These are phyloP conservation scores for Metarhizium rileyi DNA, from an alignment of 2,329 filamentous ascomycete species.

Conservation along the genomic window DNA sequence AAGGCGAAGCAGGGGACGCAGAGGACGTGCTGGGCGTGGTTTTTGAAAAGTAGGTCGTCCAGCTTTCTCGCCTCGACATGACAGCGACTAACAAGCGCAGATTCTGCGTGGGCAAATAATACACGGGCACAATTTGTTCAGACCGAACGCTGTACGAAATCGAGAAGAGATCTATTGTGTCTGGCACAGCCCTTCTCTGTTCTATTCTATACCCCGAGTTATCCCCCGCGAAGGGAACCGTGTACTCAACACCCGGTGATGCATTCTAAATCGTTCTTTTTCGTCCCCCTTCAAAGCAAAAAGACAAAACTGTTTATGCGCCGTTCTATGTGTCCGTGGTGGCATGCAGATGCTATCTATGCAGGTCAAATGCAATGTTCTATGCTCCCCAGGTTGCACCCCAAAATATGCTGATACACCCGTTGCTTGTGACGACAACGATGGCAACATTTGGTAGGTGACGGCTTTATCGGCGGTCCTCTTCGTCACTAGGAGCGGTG, in stretches of 20 bases:
- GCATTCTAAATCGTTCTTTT: not conserved
- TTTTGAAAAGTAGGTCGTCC: slow-evolving; percentile 78
- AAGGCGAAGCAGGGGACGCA: slow-evolving; percentile 76
- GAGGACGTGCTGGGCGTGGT: slow-evolving; percentile 95
- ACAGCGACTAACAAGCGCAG: slow-evolving; percentile 16
- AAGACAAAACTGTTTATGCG: not conserved
- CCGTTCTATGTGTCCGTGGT: not conserved
- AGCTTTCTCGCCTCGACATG: not conserved
- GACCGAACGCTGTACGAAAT: not conserved
- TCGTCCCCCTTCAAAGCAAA: too few relatives aligned
- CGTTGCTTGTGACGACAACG: not conserved
- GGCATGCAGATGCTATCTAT: not conserved
- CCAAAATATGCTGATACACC: not conserved
- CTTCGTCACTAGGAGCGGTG: slow-evolving; percentile 6
- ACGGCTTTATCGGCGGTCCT: not conserved
- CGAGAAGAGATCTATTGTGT: not conserved
- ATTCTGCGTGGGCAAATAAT: slow-evolving; percentile 38
- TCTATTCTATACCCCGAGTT: not conserved
- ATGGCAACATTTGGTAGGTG: slow-evolving; percentile 26
- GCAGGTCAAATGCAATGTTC: not conserved
- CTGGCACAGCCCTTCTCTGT: not conserved
- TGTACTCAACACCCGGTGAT: not conserved
- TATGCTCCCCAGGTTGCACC: not conserved
- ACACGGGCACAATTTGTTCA: not conserved
- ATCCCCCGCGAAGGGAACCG: not conserved